Base-by-base conservation (phyloP, 192 early-diverging fungal genomes). In the Podila epicladia region DNA sequence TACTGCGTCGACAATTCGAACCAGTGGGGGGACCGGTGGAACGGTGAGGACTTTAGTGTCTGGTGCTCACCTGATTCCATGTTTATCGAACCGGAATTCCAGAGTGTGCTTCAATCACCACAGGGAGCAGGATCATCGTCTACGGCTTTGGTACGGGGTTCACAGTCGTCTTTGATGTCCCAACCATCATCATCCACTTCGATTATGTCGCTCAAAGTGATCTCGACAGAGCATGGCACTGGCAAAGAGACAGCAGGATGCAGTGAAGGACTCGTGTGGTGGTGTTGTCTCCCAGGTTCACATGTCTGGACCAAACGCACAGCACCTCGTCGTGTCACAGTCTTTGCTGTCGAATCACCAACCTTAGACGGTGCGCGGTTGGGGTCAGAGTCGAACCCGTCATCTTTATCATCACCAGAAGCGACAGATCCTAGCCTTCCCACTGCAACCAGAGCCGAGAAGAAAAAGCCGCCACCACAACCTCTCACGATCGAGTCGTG, bases 31-130 rank as follows among this genome's bases (percentile, higher is more conserved):
- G 88, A 89, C 72, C 73, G 72, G 15, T 89, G 88, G 88, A 85
- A 86, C 57, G 88, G 88, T 3, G 88, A 89, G 61, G 88, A 89
- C 49, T 78, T 89, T 7, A 86, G 84, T 72, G 63, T 89, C 9
- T 88, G 82, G 82, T 69, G 67, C 26, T 55, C 64, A 0, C 69
- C 45, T 32, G 45, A 72, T 24, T 59, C 65, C 31, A 62, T 4
- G 11, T 73, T 80, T 35, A 2, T 69, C 12, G 32, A 58, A 1
- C 67, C 71, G 5, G 71, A 69, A 0, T 64, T 69, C 41, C 49
- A 55, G 53, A 55, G 9, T 8, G 0, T 55, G 20, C 8, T 55
- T 19, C 20, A 22, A 6, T 22, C 20, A 8, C 22, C 41, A 17
- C 41, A 2, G 13, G 13, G 17, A 9, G 53, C n/a, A 55, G 53